A percentile compares a stretch with the other conserved stretches of the same genome.
These are phyloP conservation scores for Diplodia corticola DNA, from an alignment of 2,329 filamentous ascomycete genomes.

Conservation along the genomic window DNA sequence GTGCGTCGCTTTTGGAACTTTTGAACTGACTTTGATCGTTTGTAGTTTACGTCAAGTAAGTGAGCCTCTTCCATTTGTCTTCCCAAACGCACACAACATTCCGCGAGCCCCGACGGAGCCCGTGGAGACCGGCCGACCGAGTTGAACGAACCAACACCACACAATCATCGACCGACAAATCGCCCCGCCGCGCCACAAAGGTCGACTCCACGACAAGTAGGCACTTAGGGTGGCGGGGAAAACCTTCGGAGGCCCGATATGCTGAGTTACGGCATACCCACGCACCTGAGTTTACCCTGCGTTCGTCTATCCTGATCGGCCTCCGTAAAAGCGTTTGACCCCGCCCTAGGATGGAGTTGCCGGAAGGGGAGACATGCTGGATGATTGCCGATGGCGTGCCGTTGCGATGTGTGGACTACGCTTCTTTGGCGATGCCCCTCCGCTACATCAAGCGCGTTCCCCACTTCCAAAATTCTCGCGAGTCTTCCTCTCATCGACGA, in stretches of 20 bases:
- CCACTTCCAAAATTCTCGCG: no score
- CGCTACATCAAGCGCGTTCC: no score
- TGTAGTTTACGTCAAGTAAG: slow-evolving; percentile 24
- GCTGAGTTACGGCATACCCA: not conserved
- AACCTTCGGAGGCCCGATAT: not conserved
- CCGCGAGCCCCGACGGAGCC: not conserved
- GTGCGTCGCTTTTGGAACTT: not conserved
- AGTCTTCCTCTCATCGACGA: no score
- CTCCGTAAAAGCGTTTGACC: not conserved
- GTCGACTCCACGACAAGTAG: not conserved
- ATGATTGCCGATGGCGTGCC: no score
- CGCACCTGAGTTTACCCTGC: not conserved
- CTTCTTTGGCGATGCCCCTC: no score
- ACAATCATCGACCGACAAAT: not conserved
- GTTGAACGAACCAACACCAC: not conserved
- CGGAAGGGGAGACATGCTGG: no score
- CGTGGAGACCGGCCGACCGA: not conserved
- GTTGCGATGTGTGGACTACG: no score
- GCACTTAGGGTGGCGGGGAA: not conserved
- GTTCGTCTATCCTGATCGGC: no score
- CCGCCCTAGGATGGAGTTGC: no score
- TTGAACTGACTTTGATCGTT: slow-evolving; percentile 16
- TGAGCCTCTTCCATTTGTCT: not conserved
- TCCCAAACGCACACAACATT: not conserved
- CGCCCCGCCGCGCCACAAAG: not conserved